Evolutionary conservation across 1,284 basidiomycete genomes (phyloP), one percentile per base, ranked within the genome.

Genomic region (Fomitopsis palustris): DNA sequence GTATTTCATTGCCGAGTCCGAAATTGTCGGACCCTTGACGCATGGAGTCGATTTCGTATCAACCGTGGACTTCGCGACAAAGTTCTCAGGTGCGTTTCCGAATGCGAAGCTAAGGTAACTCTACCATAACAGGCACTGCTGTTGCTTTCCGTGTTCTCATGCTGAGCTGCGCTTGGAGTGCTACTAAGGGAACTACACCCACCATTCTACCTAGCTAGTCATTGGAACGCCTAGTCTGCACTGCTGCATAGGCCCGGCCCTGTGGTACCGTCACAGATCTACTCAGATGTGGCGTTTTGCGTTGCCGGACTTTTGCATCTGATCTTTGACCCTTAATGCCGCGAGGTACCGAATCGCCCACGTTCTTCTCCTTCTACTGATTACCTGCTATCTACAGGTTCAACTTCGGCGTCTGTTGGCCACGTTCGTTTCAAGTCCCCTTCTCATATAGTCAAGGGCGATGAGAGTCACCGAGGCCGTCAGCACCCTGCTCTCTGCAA

Each of bases 331-430:
- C 45, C 21, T 4, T 12, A 19, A 45, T 25, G 23, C 17, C 4
- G 43, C 43, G 21, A 47, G 35, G 35, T 14, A 37, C 8, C 35
- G 16, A 37, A 37, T 37, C 35, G 35, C 49, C 31, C 49, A 52
- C 49, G 49, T 52, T 52, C n/a, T 31, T 52, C 25, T 52, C n/a
- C 49, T 52, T 52, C 49, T 19, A 27, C 21, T 33, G 47, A 51
- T 29, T 52, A 8, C n/a, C n/a, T n/a, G n/a, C 49, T 27, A 27
- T 27, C 25, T 47, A 4, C 31, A 52, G 49, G 8, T 31, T 52
- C 45, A n/a, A 37, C 21, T 12, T 21, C 42, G 23, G 42, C 4
- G 19, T 23, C 19, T 25, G 5, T 42, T 21, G 39, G n/a, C 12
- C 12, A 45, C 42, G 21, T 23, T 25, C 21, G 7, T 14, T 37